phyloP scores from a whole-genome alignment of 768 basidiomycete species.

The Tricholoma bakamatsutake region DNA sequence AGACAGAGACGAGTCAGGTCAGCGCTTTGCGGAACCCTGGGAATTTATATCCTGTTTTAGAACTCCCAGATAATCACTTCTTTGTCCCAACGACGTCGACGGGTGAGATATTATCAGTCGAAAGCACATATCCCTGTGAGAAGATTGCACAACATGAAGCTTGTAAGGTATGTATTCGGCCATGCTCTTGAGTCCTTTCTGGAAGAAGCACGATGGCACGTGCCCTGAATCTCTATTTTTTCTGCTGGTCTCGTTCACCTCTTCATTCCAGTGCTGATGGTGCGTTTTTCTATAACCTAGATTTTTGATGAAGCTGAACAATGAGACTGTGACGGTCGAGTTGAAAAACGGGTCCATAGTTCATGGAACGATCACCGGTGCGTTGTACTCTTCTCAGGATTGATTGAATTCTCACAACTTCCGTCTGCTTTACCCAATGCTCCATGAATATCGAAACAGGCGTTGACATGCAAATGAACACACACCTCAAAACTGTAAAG shows the following conservation, averaged over 20 bases:
- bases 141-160: constrained; percentile 54
- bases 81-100: neutral
- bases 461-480: constrained; percentile 99
- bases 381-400: constrained; percentile 17
- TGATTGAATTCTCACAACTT: constrained; percentile 3
- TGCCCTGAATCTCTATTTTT: neutral
- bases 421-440: neutral
- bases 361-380: constrained; percentile 96
- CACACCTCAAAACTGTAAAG: constrained; percentile 95
- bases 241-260: constrained; percentile 1
- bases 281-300: constrained; percentile 32
- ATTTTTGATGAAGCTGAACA: constrained; percentile 99
- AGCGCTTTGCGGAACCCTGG: neutral
- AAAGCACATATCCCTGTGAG: neutral
- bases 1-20: too few species aligned
- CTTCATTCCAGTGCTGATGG: neutral
- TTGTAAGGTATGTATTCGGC: constrained; percentile 57
- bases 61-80: neutral
- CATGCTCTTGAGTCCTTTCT: constrained; percentile 6
- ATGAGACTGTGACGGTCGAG: constrained; percentile 97
- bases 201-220: constrained; percentile 1
- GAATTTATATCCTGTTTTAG: neutral
- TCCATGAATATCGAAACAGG: constrained; percentile 49
- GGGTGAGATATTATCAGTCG: neutral
- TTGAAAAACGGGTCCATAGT: constrained; percentile 96